Evolutionary conservation across 345 rosid genomes (phyloP), one percentile per base, ranked within the genome.

Genomic region (Hevea brasiliensis): DNA sequence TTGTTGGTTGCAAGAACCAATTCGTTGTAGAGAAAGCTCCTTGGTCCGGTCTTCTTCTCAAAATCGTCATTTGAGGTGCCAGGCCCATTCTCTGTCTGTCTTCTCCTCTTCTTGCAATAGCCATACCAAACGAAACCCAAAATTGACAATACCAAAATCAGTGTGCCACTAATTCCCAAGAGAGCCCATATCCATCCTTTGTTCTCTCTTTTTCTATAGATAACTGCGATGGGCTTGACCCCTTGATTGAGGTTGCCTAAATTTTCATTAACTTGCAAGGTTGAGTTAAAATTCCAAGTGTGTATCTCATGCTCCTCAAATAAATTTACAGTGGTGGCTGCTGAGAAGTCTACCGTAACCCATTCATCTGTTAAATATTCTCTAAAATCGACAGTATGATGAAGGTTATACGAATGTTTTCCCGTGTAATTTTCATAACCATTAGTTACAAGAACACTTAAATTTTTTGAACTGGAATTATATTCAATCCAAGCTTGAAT

Each of bases 401-500:
- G 11, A 1, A 9, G 27, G 61, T 8, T 55, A 32, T 32, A 32
- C 6, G 3, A 32, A 32, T 32, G 4, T 1, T 32, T 4, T 32
- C 37, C 4, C 37, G 37, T 32, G 37, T 20, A 21, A 21, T 3
- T 3, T 14, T 14, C 26, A 55, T 17, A 8, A 26, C 67, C 37
- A 32, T 32, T 32, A 32, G 2, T 73, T 63, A 78, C 65, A 13
- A 0, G 18, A 18, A 81, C 81, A 44, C 69, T 69, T 12, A 27
- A 7, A 23, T 3, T 23, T 18, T 32, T 32, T 32, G 58, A 14
- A 5, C 54, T 61, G 1, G 79, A 75, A 55, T 78, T 50, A 42
- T 84, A 84, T 13, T 32, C 73, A 63, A 81, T 73, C 79, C 79
- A 70, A 47, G 73, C 84, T 44, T 75, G 72, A 11, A 54, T 58